Conservation (phyloP, 2,329 filamentous ascomycete species). For the Epichloe hybrida region DNA sequence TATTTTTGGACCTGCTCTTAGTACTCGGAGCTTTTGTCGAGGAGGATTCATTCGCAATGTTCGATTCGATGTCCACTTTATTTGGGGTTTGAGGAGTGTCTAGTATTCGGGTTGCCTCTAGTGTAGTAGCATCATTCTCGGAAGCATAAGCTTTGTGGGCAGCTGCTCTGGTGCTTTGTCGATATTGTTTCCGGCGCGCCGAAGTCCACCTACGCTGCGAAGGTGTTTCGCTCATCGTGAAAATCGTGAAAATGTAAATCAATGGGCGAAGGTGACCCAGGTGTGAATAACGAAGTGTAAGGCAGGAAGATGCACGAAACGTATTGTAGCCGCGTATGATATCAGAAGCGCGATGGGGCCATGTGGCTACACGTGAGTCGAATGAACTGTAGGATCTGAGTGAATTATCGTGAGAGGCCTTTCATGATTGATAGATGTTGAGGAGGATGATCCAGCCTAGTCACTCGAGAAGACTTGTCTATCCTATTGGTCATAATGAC, state of each 20-base stretch:
- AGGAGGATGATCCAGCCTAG: not conserved
- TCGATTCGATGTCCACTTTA: constrained; percentile 25
- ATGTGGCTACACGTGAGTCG: not conserved
- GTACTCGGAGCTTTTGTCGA: constrained; percentile 17
- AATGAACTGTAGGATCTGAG: not conserved
- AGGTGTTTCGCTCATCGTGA: constrained; percentile 5
- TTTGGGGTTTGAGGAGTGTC: constrained; percentile 32
- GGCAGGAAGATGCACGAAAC: not conserved
- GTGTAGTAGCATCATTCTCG: constrained; percentile 34
- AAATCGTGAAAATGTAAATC: not conserved
- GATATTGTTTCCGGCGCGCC: constrained; percentile 25
- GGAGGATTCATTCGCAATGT: constrained; percentile 14
- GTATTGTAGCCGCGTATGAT: not conserved
- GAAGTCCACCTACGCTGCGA: constrained; percentile 15
- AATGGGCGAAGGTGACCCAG: not conserved
- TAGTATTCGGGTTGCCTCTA: constrained; percentile 20
- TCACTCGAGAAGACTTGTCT: not conserved
- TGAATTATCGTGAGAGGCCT: not conserved
- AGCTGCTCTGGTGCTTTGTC: constrained; percentile 25
- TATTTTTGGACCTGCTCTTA: constrained; percentile 18
- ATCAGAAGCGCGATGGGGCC: not conserved
- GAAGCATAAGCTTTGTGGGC: constrained; percentile 44
- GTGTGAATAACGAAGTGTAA: not conserved
- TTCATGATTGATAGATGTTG: not conserved
- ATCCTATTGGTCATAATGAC: not conserved